These are phyloP conservation scores for Penicillium italicum DNA, from an alignment of 2,329 filamentous ascomycete genomes.

Conservation along the genomic window DNA sequence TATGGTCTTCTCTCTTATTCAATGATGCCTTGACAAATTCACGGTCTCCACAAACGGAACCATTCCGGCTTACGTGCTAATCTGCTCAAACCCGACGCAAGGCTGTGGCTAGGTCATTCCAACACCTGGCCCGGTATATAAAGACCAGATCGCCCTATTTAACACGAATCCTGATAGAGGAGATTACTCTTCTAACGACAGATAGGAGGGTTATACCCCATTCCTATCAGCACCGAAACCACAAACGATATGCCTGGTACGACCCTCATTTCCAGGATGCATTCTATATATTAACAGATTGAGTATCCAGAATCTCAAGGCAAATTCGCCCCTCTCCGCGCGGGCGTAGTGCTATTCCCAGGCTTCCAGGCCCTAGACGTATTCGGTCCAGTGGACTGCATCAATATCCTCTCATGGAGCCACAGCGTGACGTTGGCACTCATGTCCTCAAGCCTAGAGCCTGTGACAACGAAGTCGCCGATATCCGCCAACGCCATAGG, in stretches of 20 bases:
- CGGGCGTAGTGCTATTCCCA: slow-evolving; percentile 35
- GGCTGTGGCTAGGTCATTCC: not conserved
- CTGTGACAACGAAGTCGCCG: slow-evolving; percentile 31
- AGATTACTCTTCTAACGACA: not conserved
- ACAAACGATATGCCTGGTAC: not conserved
- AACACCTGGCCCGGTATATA: not conserved
- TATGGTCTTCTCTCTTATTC: not conserved
- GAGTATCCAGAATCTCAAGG: not conserved
- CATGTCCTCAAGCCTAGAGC: slow-evolving; percentile 31
- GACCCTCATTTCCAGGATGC: not conserved
- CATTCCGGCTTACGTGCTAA: not conserved
- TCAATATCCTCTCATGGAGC: slow-evolving; percentile 32
- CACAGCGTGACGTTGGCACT: slow-evolving; percentile 28
- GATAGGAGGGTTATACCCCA: no score
- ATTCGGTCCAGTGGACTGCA: slow-evolving; percentile 48
- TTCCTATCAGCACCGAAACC: not conserved
- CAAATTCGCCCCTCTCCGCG: slow-evolving; percentile 2
- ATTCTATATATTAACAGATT: not conserved
- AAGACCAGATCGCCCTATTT: not conserved
- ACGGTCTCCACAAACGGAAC: not conserved
- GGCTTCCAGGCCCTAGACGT: slow-evolving; percentile 44
- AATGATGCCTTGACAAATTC: not conserved
- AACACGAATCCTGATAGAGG: no score
- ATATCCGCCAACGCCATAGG: slow-evolving; percentile 24
- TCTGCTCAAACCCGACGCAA: slow-evolving; percentile 1